Evolutionary conservation across 2,329 filamentous ascomycete species (phyloP), one percentile per base, ranked within the genome.

Genomic region (Sarocladium kiliense): DNA sequence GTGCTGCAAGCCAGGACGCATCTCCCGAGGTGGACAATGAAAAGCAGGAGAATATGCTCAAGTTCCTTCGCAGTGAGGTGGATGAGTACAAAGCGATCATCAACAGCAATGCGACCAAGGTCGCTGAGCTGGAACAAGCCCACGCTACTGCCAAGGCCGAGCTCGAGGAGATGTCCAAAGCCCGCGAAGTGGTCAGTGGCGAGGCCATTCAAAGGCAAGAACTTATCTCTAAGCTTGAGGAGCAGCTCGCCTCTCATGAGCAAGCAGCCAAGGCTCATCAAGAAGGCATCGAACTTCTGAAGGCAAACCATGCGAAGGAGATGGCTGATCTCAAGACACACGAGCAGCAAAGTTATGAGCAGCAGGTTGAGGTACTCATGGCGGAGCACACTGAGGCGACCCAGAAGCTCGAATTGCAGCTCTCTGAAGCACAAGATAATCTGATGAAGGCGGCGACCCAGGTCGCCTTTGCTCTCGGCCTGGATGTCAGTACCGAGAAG

Each of bases 41-140:
- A 34, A 69, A 70, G 39, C 78, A 80, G 65, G 74, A 86, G 56
- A 76, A 80, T 34, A 72, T 86, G 49, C 73, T 89, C 32, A 73
- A 77, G 34, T 77, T 76, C 44, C 72, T 97, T 41, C 87, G 88
- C 59, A 78, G 73, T 57, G 87, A 96, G 66, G 86, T 97, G 54
- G 85, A 92, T 53, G 85, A 91, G 65, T 91, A 96, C 72, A 92
- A 89, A 72, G 74, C 79, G 3, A 82, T 88, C 36, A 86, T 95
- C 62, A 79, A 81, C 59, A 79, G 76, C 60, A 89, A 92, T 63
- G 77, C 84, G 12, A 67, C 79, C 37, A 89, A 86, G 63, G 85
- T 96, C 27, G 78, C 84, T 2, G 82, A 88, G 60, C 77, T 96
- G 14, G 91, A 96, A 69, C 74, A 85, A 59, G 82, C 86, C 3